Base-by-base conservation (phyloP, 2,329 filamentous ascomycete genomes). In the Ilyonectria sp. region DNA sequence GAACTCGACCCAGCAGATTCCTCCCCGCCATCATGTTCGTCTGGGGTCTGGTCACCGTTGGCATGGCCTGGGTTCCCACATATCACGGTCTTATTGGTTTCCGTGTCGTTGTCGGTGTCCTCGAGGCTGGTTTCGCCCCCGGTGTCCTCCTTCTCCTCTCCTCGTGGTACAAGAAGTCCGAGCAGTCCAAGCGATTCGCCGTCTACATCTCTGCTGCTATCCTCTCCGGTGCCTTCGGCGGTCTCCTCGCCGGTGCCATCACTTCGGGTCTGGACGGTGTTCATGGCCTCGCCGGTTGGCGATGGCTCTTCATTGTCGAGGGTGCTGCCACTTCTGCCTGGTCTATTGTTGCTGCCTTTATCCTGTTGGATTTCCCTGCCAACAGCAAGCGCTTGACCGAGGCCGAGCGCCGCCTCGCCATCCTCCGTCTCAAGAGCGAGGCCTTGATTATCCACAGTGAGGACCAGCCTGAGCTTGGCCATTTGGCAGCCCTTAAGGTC, bases 191-290 rank as follows among this genome's bases (percentile, higher is more conserved):
- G 61, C 75, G 79, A 19, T 79, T 79, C 44, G 91, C 91, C 6
- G 88, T 92, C 29, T 93, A 93, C 83, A 93, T 93, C 80, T 92
- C 90, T 0, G 90, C 91, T 0, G 91, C 92, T 1, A 91, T 92
- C 0, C 81, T 93, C 0, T 90, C 91, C 0, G 91, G 92, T 0
- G 91, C 88, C 0, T 91, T 91, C 67, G 89, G 89, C 73, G 89
- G 89, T 11, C 82, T 91, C 5, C 82, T 91, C 11, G 89, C 89
- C 0, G 88, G 87, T 2, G 87, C 86, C 1, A 91, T 91, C 66
- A 85, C 83, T 1, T 80, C 86, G 19, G 74, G 75, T 1, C 89
- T 91, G 84, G 79, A 86, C 56, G 87, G 87, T 1, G 78, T 87
- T 3, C 86, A 86, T 11, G 84, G 85, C 1, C 74, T 80, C 31